phyloP scores from a whole-genome alignment of 805 yeast species.

The Grigorovia jiainica region DNA sequence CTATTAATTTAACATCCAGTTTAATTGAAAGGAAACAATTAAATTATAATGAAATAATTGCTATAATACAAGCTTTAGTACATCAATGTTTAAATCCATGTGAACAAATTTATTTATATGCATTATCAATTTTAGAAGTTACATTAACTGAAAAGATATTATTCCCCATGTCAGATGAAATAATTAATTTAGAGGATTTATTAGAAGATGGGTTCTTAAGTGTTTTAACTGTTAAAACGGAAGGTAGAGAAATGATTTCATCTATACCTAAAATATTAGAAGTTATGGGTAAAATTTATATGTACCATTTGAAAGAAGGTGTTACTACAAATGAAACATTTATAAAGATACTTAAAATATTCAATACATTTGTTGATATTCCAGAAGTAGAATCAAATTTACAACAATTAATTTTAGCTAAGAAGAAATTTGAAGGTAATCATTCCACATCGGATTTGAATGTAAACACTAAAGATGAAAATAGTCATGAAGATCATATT shows the following conservation, averaged over 20 bases:
- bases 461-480: too few species aligned
- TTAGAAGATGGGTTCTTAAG: conserved; percentile 74
- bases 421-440: conserved; percentile 25
- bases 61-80: conserved; percentile 72
- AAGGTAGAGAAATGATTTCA: conserved; percentile 21
- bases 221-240: conserved; percentile 14
- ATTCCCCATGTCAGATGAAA: conserved; percentile 27
- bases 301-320: conserved; percentile 36
- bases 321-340: conserved; percentile 31
- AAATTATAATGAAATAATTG: conserved; percentile 32
- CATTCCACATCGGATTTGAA: not conserved
- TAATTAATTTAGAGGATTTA: conserved; percentile 42
- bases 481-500: not conserved
- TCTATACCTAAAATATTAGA: conserved; percentile 63
- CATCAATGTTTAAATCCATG: conserved; percentile 89
- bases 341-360: conserved; percentile 30
- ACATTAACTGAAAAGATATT: conserved; percentile 30
- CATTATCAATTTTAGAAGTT: conserved; percentile 49
- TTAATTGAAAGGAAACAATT: conserved; percentile 32
- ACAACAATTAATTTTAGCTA: conserved; percentile 31
- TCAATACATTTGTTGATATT: conserved; percentile 32
- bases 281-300: conserved; percentile 55
- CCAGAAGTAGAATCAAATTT: conserved; percentile 31
- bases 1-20: conserved; percentile 51
- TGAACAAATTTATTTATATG: conserved; percentile 58